These are phyloP conservation scores for Astragalus glycyphyllos DNA, from an alignment of 306 rosid species.

Conservation along the genomic window DNA sequence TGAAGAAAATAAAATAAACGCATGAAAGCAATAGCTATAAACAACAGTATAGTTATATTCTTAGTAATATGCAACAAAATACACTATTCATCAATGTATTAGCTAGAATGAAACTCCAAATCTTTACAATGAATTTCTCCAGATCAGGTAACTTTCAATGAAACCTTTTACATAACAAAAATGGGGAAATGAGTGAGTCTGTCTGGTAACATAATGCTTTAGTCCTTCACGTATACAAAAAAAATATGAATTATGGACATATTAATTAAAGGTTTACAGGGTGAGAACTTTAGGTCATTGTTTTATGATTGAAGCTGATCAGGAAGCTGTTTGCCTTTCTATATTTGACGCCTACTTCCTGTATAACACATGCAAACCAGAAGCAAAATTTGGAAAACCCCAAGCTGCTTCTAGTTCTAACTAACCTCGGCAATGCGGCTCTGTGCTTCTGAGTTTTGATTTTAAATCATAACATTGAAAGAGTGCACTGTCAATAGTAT, in stretches of 20 bases:
- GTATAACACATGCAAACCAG: slow-evolving; percentile 40
- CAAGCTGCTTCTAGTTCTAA: slow-evolving; percentile 20
- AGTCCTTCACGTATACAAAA: slow-evolving; percentile 29
- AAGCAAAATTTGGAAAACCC: slow-evolving; percentile 31
- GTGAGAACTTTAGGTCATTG: slow-evolving; percentile 28
- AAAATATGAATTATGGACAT: slow-evolving; percentile 15
- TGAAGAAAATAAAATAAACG: slow-evolving; percentile 13
- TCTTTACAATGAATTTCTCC: slow-evolving; percentile 43
- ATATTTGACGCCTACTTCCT: slow-evolving; percentile 4
- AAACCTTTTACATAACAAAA: slow-evolving; percentile 2
- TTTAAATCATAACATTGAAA: background rate
- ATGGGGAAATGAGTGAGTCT: background rate
- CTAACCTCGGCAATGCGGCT: slow-evolving; percentile 30
- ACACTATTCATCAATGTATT: slow-evolving; percentile 32
- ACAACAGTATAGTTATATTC: slow-evolving; percentile 1
- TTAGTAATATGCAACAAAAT: slow-evolving; percentile 35
- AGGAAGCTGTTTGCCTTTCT: slow-evolving; percentile 14
- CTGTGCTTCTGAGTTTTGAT: background rate
- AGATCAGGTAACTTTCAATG: slow-evolving; percentile 19
- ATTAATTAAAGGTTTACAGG: slow-evolving; percentile 12
- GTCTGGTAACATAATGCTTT: slow-evolving; percentile 21
- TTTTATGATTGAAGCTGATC: slow-evolving; percentile 34
- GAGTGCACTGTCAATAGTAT: slow-evolving; percentile 20
- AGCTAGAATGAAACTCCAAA: background rate
- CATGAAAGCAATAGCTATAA: slow-evolving; percentile 26